phyloP scores from a whole-genome alignment of 225 moss, liverwort and hornwort genomes.

The Rhytidiadelphus loreus region DNA sequence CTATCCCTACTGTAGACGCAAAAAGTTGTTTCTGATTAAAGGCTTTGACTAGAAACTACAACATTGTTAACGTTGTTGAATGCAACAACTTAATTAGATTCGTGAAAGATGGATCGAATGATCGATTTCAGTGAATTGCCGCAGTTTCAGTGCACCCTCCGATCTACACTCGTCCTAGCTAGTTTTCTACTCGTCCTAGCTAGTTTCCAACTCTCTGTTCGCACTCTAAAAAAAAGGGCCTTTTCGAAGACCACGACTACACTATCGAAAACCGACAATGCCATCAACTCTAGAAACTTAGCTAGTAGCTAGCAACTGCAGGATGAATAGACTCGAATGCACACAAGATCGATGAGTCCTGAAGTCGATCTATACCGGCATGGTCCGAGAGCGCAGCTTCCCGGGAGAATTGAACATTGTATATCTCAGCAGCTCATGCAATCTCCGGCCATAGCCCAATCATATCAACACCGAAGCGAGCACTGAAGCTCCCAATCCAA shows the following conservation, averaged over 20 bases:
- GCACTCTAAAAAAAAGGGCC: not conserved
- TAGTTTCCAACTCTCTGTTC: not conserved
- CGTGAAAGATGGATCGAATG: not conserved
- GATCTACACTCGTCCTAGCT: not conserved
- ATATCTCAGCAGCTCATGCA: not conserved
- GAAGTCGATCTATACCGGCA: conserved; percentile 9
- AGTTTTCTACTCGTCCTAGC: not conserved
- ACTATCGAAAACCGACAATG: not conserved
- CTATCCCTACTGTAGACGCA: not conserved
- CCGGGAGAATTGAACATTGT: conserved; percentile 19
- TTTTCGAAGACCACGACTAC: not conserved
- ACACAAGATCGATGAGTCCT: not conserved
- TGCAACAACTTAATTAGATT: not conserved
- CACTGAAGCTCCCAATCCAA: not conserved
- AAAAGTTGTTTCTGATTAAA: not conserved
- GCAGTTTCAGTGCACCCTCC: not conserved
- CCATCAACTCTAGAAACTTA: no score
- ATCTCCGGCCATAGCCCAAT: not conserved
- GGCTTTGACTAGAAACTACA: not conserved
- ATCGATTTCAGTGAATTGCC: not conserved
- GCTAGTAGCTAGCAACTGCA: not conserved
- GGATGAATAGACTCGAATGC: not conserved
- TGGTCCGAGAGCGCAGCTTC: conserved; percentile 16
- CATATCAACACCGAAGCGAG: not conserved
- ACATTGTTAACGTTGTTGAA: not conserved